Conservation (phyloP, 2,329 filamentous ascomycete species). For the Didymosphaeria variabile region DNA sequence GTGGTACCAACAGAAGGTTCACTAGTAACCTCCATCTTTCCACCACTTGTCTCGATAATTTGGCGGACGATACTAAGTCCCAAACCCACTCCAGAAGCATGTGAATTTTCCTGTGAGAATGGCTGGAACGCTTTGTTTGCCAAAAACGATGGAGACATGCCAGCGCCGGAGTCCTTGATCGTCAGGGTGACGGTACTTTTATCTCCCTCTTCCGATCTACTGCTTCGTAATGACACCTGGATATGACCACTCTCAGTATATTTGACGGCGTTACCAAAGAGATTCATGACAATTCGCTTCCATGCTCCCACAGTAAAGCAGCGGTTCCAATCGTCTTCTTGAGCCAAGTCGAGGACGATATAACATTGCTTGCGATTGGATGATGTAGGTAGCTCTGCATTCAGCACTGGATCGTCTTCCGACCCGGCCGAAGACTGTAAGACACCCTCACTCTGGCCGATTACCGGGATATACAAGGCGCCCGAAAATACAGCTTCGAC, state of each 20-base stretch:
- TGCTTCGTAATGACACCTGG: constrained; percentile 34
- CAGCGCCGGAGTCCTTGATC: constrained; percentile 44
- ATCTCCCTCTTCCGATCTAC: constrained; percentile 11
- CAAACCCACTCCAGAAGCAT: constrained; percentile 32
- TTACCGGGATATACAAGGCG: constrained; percentile 37
- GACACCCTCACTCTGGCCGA: constrained; percentile 16
- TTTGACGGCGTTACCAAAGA: constrained; percentile 50
- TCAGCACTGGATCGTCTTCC: constrained; percentile 3
- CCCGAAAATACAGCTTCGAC: constrained; percentile 39
- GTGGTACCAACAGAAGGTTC: constrained; percentile 29
- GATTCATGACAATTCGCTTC: constrained; percentile 49
- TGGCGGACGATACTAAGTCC: constrained; percentile 38
- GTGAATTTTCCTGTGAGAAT: constrained; percentile 46
- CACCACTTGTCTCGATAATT: constrained; percentile 31
- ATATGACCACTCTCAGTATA: constrained; percentile 45
- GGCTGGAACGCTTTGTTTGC: constrained; percentile 44
- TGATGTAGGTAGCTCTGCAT: not conserved
- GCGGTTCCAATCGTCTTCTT: constrained; percentile 52
- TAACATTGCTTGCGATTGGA: constrained; percentile 32
- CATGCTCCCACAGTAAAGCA: constrained; percentile 49
- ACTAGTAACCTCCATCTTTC: constrained; percentile 34
- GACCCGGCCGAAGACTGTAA: not conserved
- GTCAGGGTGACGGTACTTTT: constrained; percentile 43
- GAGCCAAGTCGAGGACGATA: constrained; percentile 37
- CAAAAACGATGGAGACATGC: constrained; percentile 47